phyloP scores from a whole-genome alignment of 345 rosid genomes.

The Salix suchowensis region DNA sequence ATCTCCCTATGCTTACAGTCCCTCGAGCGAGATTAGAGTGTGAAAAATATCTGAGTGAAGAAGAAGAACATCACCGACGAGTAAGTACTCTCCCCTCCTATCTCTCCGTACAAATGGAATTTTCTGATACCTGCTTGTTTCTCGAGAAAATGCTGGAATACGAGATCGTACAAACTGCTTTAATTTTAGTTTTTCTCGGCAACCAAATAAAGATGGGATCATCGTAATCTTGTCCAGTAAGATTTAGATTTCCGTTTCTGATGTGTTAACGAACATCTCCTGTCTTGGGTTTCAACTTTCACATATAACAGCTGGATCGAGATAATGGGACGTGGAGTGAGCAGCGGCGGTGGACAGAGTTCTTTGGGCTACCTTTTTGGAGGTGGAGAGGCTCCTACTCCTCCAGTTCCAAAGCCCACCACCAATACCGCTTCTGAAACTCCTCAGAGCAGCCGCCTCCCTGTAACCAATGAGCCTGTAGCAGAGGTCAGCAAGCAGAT shows the following conservation, averaged over 20 bases:
- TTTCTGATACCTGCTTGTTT: not conserved
- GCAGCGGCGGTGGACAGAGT: slow-evolving; percentile 87
- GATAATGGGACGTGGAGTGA: slow-evolving; percentile 78
- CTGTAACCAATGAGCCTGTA: slow-evolving; percentile 18
- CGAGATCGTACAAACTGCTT: not conserved
- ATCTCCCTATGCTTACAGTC: no score
- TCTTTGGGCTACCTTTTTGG: slow-evolving; percentile 81
- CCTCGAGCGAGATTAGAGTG: no score
- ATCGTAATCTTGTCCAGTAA: not conserved
- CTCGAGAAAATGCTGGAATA: not conserved
- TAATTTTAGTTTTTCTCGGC: not conserved
- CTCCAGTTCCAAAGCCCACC: slow-evolving; percentile 2
- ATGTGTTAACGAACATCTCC: not conserved
- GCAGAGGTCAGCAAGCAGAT: slow-evolving; percentile 36
- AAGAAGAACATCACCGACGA: not conserved
- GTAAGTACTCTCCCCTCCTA: not conserved
- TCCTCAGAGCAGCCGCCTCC: slow-evolving; percentile 25
- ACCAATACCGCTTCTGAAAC: slow-evolving; percentile 20
- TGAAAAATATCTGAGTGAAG: slow-evolving; percentile 16
- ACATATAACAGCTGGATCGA: not conserved
- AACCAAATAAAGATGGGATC: not conserved
- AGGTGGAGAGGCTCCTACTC: slow-evolving; percentile 56
- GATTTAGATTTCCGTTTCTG: no score
- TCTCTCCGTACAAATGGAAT: not conserved
- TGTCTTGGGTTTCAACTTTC: no score